Conservation (phyloP, 2,329 filamentous ascomycete species). For the Sclerotiophoma versabilis region DNA sequence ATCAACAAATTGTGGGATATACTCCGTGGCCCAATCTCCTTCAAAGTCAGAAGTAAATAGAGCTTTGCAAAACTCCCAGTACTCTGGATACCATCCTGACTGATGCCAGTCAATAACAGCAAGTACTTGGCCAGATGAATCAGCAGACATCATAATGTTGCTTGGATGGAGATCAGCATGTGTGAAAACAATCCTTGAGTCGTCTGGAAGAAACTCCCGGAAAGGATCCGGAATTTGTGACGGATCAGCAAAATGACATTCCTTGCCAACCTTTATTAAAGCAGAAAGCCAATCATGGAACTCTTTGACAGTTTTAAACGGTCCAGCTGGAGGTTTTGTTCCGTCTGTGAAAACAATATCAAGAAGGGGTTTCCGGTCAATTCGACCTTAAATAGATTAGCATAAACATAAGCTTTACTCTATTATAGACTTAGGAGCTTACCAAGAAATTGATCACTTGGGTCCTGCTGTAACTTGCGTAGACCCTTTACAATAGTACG, state of each 20-base stretch:
- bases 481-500: conserved; percentile 24
- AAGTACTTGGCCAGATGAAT: conserved; percentile 41
- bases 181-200: conserved; percentile 65
- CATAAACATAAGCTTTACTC: conserved; percentile 1
- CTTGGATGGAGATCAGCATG: conserved; percentile 94
- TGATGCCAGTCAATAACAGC: conserved; percentile 46
- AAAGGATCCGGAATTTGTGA: conserved; percentile 3
- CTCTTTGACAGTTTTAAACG: conserved; percentile 33
- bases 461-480: conserved; percentile 5
- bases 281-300: conserved; percentile 42
- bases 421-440: background rate
- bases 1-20: conserved; percentile 6
- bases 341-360: conserved; percentile 17
- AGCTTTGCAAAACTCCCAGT: conserved; percentile 17
- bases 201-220: conserved; percentile 36
- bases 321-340: conserved; percentile 25
- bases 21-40: conserved; percentile 6
- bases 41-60: conserved; percentile 1
- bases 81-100: conserved; percentile 41
- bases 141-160: conserved; percentile 84
- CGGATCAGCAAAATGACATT: conserved; percentile 5
- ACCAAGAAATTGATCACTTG: conserved; percentile 5
- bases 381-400: conserved; percentile 28
- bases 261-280: conserved; percentile 21
- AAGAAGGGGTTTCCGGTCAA: conserved; percentile 14